Evolutionary conservation across 2,329 filamentous ascomycete species (phyloP).

Genomic region (Fusarium newnesense): DNA sequence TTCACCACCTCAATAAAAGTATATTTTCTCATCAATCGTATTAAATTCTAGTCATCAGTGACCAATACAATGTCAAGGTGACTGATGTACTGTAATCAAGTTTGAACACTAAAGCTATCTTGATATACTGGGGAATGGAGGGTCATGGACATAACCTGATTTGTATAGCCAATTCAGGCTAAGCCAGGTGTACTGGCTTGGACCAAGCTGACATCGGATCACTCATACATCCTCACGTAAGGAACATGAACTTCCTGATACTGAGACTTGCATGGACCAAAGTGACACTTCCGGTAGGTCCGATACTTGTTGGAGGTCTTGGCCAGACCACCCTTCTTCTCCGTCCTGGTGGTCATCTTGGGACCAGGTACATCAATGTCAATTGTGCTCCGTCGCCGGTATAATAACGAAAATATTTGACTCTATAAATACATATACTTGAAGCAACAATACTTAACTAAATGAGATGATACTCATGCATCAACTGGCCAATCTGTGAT

Average conservation of each 20-base stretch:
- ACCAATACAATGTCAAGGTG: too few relatives aligned
- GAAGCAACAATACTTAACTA: neutral
- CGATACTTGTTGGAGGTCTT: neutral
- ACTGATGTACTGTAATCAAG: too few relatives aligned
- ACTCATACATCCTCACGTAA: neutral
- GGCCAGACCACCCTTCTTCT: neutral
- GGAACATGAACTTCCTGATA: neutral
- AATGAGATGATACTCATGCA: constrained; percentile 1
- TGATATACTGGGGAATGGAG: too few relatives aligned
- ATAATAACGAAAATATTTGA: neutral
- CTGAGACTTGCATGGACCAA: neutral
- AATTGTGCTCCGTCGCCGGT: neutral
- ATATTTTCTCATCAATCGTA: too few relatives aligned
- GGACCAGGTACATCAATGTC: neutral
- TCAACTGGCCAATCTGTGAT: neutral
- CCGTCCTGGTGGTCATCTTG: neutral
- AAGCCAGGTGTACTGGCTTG: neutral
- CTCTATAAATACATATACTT: neutral
- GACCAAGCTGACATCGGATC: neutral
- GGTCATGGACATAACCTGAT: neutral
- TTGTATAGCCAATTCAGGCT: neutral
- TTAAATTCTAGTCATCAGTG: too few relatives aligned
- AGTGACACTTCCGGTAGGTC: neutral
- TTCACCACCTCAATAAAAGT: neutral
- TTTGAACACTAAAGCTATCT: too few relatives aligned